Conservation (phyloP, 169 alveolate species). For the Plasmodium ovale region DNA sequence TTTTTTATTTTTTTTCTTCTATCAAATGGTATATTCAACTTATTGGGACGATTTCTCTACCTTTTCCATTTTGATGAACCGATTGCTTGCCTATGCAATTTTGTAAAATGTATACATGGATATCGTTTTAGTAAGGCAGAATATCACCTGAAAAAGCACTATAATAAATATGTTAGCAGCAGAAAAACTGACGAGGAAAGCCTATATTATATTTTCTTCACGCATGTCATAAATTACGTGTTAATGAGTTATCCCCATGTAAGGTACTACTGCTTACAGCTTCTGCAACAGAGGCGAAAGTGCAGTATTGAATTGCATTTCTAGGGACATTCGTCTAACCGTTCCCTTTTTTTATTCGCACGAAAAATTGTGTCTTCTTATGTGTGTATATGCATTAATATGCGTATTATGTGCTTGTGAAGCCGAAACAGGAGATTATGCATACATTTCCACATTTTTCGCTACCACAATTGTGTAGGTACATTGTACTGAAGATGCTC, state of each 20-base stretch:
- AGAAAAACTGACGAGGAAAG: background rate
- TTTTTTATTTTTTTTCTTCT: slow-evolving; percentile 40
- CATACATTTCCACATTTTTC: background rate
- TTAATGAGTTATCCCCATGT: slow-evolving; percentile 14
- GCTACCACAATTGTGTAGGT: slow-evolving; percentile 7
- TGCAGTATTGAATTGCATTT: too few species aligned
- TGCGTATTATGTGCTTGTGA: background rate
- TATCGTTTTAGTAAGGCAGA: slow-evolving; percentile 10
- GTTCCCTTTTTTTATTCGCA: too few species aligned
- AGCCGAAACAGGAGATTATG: background rate
- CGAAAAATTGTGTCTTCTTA: too few species aligned
- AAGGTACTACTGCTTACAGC: slow-evolving; percentile 14
- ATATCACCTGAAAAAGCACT: slow-evolving; percentile 25
- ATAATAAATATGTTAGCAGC: slow-evolving; percentile 31
- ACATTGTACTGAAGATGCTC: slow-evolving; percentile 26
- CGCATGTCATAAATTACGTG: slow-evolving; percentile 36
- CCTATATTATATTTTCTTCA: slow-evolving; percentile 33
- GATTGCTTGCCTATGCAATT: slow-evolving; percentile 24
- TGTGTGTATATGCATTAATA: too few species aligned
- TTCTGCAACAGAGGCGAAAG: too few species aligned
- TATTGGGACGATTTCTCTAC: slow-evolving; percentile 33
- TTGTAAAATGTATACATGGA: slow-evolving; percentile 23
- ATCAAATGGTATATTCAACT: slow-evolving; percentile 52
- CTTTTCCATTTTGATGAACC: slow-evolving; percentile 48
- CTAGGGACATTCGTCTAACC: too few species aligned